phyloP scores from a whole-genome alignment of 179 eudicot species.

The Gypsophila paniculata region DNA sequence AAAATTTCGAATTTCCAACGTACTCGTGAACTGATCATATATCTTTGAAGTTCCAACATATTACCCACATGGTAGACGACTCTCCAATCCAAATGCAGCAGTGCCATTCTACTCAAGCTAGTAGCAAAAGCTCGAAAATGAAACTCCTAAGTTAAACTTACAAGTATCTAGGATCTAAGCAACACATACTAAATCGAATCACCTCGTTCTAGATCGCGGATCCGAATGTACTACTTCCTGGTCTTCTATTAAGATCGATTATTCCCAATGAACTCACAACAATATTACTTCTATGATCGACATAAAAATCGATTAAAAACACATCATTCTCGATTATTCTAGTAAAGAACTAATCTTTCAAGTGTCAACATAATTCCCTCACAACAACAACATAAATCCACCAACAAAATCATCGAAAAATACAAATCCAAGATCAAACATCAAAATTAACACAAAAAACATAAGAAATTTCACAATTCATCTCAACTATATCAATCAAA shows the following conservation, averaged over 20 bases:
- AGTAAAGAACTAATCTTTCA: background rate
- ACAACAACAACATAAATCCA: background rate
- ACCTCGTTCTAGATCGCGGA: background rate
- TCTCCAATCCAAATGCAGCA: background rate
- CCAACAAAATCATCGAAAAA: background rate
- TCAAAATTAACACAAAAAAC: background rate
- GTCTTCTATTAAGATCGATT: background rate
- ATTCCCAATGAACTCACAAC: background rate
- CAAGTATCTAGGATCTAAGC: background rate
- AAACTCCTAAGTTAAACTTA: background rate
- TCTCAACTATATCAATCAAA: background rate
- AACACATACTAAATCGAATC: background rate
- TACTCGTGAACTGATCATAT: background rate
- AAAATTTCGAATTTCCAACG: background rate
- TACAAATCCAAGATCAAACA: background rate
- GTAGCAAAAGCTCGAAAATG: background rate
- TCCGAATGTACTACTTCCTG: background rate
- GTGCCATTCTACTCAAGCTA: background rate
- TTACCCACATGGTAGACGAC: background rate
- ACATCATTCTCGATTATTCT: background rate
- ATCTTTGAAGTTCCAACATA: background rate
- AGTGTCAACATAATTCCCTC: background rate
- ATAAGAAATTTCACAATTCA: no score
- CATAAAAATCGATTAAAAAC: background rate
- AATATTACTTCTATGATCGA: background rate